phyloP scores from a whole-genome alignment of 2,329 filamentous ascomycete species.

The Talaromyces sp. region DNA sequence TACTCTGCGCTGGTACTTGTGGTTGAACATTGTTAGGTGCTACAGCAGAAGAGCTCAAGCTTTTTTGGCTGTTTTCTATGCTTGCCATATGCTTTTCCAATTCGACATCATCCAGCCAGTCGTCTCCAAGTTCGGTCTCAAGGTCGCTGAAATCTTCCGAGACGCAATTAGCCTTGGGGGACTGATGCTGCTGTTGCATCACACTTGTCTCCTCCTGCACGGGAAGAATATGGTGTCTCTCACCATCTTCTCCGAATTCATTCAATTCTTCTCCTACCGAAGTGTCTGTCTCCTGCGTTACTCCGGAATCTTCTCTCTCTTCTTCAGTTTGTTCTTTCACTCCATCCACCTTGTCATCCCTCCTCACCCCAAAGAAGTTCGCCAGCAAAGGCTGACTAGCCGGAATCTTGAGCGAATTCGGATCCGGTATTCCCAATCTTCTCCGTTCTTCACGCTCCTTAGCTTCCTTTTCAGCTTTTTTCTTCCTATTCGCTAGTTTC shows the following conservation, averaged over 20 bases:
- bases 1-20: background rate
- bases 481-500: conserved; percentile 32
- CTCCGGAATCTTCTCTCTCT: background rate
- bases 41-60: background rate
- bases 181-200: background rate
- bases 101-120: background rate
- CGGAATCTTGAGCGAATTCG: conserved; percentile 24
- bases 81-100: conserved; percentile 6
- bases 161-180: background rate
- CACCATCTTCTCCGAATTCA: background rate
- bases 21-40: background rate
- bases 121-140: conserved; percentile 13
- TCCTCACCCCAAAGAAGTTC: conserved; percentile 24
- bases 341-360: conserved; percentile 10
- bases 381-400: conserved; percentile 33
- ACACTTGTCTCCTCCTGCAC: background rate
- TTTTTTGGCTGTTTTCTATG: background rate
- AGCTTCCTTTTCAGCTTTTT: conserved; percentile 31
- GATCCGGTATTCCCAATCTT: conserved; percentile 29
- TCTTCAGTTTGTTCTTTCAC: background rate
- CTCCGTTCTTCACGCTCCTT: conserved; percentile 31
- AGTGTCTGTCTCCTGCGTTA: background rate
- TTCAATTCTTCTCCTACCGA: background rate
- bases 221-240: background rate
- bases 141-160: background rate